Base-by-base conservation (phyloP, 2,329 filamentous ascomycete species). In the Fusarium sp. region DNA sequence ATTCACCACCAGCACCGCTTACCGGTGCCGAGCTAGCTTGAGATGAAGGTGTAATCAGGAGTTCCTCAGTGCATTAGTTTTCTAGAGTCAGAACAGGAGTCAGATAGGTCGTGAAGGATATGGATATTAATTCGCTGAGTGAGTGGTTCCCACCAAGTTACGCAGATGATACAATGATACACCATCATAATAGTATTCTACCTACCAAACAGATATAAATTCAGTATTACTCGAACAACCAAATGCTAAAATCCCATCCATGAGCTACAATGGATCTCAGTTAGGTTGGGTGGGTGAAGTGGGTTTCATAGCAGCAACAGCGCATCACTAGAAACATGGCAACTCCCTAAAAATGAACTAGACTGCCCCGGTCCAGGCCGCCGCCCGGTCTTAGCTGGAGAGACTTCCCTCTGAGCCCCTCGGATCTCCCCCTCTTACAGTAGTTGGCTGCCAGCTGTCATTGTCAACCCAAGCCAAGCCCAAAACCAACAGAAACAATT, bases 361-460 rank as follows among this genome's bases (percentile, higher is more conserved):
- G 53, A 50, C 41, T 68, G 34, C 21, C 34, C 52, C 55, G 57
- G 68, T 34, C 28, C 69, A 73, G 53, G 61, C 68, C 65, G 61
- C 62, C 65, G 54, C 62, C 70, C 28, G 51, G 43, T 58, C 49
- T 56, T 65, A 46, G 43, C 48, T 67, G 51, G 19, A 42, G 52
- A 44, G 34, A 60, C 39, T 64, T 54, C 50, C 31, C 18, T 18
- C 18, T 61, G 41, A 55, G 56, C 58, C 65, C 60, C 55, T 69
- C 46, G 46, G 60, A 57, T 50, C 50, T 43, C 30, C 39, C 28
- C 31, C 49, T 37, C 37, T 66, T 58, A 54, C 34, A 12, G 34
- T 37, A 54, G 37, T 65, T 59, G 37, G 50, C 43, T 62, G 51
- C 66, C 66, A 62, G 37, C 48, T 45, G 58, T 51, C 37, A 62